These are phyloP conservation scores for Heliamphora exappendiculata DNA, from an alignment of 148 eudicot species.

Conservation along the genomic window DNA sequence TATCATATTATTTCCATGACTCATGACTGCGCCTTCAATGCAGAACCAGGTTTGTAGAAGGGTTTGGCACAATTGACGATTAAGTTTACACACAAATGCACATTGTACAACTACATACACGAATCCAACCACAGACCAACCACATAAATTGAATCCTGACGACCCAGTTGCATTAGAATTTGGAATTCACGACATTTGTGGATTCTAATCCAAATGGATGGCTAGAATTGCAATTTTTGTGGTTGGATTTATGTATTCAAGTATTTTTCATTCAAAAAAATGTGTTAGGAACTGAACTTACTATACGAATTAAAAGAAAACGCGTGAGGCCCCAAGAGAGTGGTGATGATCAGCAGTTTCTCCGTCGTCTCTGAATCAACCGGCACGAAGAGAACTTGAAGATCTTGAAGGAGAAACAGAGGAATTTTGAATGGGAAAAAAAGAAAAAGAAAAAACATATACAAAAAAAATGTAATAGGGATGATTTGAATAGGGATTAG, in stretches of 20 bases:
- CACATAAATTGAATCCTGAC: too few relatives aligned
- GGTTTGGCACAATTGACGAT: not conserved
- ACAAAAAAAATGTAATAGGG: not conserved
- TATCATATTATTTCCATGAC: not conserved
- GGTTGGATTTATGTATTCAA: too few relatives aligned
- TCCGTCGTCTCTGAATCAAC: not conserved
- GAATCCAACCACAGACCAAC: too few relatives aligned
- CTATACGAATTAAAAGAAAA: not conserved
- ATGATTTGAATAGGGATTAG: not conserved
- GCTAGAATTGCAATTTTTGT: too few relatives aligned
- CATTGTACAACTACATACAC: not conserved
- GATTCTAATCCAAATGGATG: too few relatives aligned
- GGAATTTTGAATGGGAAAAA: not conserved
- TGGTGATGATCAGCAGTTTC: constrained; percentile 1
- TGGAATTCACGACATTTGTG: too few relatives aligned
- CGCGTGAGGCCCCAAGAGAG: not conserved
- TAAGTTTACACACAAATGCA: not conserved
- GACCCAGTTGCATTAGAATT: too few relatives aligned
- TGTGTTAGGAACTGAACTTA: not conserved
- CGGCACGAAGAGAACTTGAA: too few relatives aligned
- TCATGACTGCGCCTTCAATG: not conserved
- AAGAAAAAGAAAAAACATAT: not conserved
- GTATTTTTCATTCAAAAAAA: too few relatives aligned
- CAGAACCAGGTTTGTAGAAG: not conserved
- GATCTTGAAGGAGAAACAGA: not conserved